phyloP scores from a whole-genome alignment of 2,329 filamentous ascomycete species.

The Trematosphaeria pertusa region DNA sequence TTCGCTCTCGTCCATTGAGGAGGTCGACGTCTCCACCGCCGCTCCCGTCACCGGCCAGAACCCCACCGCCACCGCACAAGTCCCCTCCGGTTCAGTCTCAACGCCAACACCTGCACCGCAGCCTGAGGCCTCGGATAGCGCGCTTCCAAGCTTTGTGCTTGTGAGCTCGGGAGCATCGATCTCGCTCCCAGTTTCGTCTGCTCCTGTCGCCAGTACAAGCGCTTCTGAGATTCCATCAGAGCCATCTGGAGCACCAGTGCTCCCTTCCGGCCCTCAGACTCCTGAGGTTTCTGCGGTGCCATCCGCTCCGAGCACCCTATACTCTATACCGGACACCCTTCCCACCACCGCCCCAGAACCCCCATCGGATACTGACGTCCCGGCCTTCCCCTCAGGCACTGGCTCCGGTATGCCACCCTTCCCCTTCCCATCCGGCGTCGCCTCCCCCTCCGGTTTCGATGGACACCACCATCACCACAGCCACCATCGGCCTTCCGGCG shows the following conservation, averaged over 20 bases:
- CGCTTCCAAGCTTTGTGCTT: constrained; percentile 25
- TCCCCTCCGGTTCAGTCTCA: too few relatives aligned
- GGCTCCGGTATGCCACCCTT: neutral
- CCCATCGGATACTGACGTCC: neutral
- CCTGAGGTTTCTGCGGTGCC: neutral
- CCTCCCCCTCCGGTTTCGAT: neutral
- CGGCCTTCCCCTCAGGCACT: neutral
- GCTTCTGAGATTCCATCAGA: too few relatives aligned
- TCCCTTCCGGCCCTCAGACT: constrained; percentile 6
- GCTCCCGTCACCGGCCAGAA: constrained; percentile 4
- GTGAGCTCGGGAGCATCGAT: constrained; percentile 27
- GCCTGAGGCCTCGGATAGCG: constrained; percentile 6
- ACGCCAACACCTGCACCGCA: too few relatives aligned
- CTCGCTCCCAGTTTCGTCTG: constrained; percentile 19
- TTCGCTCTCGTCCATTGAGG: neutral
- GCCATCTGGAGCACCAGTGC: neutral
- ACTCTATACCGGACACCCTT: neutral
- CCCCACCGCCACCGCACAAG: constrained; percentile 6
- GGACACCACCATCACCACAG: constrained; percentile 4
- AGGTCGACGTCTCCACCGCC: constrained; percentile 11
- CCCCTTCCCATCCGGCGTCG: neutral
- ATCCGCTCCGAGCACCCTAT: neutral
- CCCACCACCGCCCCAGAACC: neutral
- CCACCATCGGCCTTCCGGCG: too few relatives aligned
- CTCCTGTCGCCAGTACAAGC: neutral